Conservation (phyloP, 2,329 filamentous ascomycete genomes). For the Leptographium procerum region DNA sequence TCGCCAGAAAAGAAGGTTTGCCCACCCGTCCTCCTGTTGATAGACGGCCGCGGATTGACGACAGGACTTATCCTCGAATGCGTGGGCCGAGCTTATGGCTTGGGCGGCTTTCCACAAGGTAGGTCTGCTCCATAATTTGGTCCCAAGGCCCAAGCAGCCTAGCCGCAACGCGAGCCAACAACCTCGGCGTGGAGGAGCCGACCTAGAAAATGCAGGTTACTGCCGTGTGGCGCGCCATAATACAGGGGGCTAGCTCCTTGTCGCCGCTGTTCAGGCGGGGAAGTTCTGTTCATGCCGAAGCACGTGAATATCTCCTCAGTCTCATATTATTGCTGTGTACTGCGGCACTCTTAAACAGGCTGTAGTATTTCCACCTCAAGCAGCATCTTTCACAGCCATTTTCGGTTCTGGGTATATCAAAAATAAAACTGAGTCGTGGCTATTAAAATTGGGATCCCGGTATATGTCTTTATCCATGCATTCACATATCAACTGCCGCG, state of each 20-base stretch:
- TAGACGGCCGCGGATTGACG: background rate
- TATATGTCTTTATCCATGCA: background rate
- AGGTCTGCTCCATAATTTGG: background rate
- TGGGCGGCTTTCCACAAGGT: background rate
- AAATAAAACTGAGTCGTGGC: background rate
- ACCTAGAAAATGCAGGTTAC: background rate
- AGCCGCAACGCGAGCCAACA: background rate
- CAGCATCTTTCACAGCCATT: background rate
- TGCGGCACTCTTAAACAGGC: too few relatives aligned
- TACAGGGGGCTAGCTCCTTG: background rate
- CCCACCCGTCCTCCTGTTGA: background rate
- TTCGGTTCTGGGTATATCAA: background rate
- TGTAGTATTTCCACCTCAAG: background rate
- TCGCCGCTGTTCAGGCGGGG: background rate
- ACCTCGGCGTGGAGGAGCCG: background rate
- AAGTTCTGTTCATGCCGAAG: slow-evolving; percentile 2
- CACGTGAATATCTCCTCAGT: slow-evolving; percentile 1
- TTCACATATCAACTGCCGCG: background rate
- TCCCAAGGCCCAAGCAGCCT: too few relatives aligned
- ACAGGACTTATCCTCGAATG: background rate
- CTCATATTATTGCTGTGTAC: background rate
- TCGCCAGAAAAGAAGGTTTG: background rate
- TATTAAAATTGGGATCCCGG: background rate
- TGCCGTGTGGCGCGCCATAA: background rate
- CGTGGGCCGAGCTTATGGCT: background rate